Evolutionary conservation across 129 eudicot species (phyloP), one percentile per base, ranked within the genome.

Genomic region (Chrysanthemum seticuspe): DNA sequence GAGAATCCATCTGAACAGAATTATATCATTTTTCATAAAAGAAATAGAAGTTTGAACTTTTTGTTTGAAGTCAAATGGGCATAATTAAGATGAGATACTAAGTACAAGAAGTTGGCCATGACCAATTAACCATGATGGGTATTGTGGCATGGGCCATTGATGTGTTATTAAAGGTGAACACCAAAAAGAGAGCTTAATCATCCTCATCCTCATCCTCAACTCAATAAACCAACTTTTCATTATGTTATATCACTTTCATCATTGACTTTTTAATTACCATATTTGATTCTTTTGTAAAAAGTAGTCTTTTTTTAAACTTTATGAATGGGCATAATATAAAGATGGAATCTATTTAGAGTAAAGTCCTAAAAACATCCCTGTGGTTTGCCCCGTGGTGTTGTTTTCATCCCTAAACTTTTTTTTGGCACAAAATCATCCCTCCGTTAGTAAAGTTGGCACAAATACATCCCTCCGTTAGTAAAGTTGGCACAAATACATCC

Each of bases 171-270:
- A 74, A 64, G 72, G 44, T n/a, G 16, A 65, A 75, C 79, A 75
- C 18, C 7, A 61, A 60, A 73, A 68, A 68, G 72, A 50, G 29
- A 18, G 19, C 5, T 56, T 65, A 16, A 56, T 44, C 21, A 18
- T 64, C 78, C 65, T 65, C 52, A 16, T 52, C 78, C 65, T 64
- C 52, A 52, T 71, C 75, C 55, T 54, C 65, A 70, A 70, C 50
- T 75, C 64, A 54, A 65, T 66, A 54, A 55, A 54, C 73, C 48
- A 27, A 76, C 80, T 75, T 75, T 75, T 16, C 67, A 75, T 65
- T 27, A 75, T 75, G 73, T 66, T 65, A 55, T 21, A 50, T 34
- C 65, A 55, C 64, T 21, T 34, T 55, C 73, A 75, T 67, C 68
- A 67, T 76, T 76, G 58, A 57, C 66, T 47, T 57, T 45, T 21